Percentiles rank a stretch among this genome's conserved stretches.
These are phyloP conservation scores for Coccomyxa subellipsoidea DNA, from an alignment of 163 green algal genomes.

Conservation along the genomic window DNA sequence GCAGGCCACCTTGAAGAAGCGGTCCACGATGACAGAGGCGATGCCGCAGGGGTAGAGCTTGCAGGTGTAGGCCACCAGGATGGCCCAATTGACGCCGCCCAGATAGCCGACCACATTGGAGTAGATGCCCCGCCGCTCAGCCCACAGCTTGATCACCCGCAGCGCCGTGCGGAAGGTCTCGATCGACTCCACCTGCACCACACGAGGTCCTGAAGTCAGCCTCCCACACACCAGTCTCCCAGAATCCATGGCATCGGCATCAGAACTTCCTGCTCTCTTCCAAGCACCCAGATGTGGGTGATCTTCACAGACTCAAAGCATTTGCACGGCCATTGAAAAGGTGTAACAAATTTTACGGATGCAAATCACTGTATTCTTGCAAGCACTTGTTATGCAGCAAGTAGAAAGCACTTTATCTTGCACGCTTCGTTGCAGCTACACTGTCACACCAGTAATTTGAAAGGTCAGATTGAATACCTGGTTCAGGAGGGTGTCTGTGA, in stretches of 20 bases:
- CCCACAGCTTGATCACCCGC: conserved; percentile 92
- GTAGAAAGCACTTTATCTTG: too few species aligned
- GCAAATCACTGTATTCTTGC: too few species aligned
- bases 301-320: too few species aligned
- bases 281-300: not conserved
- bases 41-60: conserved; percentile 85
- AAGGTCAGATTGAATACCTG: conserved; percentile 18
- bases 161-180: conserved; percentile 68
- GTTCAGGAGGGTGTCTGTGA: conserved; percentile 89
- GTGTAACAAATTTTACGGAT: too few species aligned
- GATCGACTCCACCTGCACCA: conserved; percentile 41
- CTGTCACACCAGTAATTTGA: too few species aligned
- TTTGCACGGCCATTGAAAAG: too few species aligned
- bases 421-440: too few species aligned
- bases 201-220: too few species aligned
- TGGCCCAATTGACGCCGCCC: conserved; percentile 97
- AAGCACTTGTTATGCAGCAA: too few species aligned
- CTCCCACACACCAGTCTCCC: too few species aligned
- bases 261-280: not conserved
- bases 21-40: conserved; percentile 63
- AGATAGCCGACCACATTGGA: conserved; percentile 83
- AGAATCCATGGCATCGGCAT: not conserved
- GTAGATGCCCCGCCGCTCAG: conserved; percentile 73
- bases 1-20: conserved; percentile 79
- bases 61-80: conserved; percentile 89